Conservation (phyloP, 495 filamentous ascomycete genomes). For the Coniosporium apollinis region DNA sequence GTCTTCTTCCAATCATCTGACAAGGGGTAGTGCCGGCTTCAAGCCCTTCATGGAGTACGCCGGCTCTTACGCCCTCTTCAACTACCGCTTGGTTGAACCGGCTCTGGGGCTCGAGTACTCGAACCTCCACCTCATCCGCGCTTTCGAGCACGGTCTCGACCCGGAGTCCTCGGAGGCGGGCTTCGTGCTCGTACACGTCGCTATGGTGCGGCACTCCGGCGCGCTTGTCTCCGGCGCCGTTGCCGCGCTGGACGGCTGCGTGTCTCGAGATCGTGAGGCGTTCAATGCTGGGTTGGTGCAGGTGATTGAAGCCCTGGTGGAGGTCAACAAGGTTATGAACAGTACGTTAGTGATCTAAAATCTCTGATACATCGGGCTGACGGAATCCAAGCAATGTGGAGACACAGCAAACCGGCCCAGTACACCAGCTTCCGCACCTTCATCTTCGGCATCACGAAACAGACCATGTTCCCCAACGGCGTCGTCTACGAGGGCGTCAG, state of each 20-base stretch:
- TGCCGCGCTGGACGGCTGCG: slow-evolving; percentile 43
- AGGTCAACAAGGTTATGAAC: slow-evolving; percentile 67
- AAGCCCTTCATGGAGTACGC: slow-evolving; percentile 94
- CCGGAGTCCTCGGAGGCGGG: slow-evolving; percentile 79
- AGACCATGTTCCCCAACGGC: slow-evolving; percentile 81
- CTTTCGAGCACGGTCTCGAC: slow-evolving; percentile 75
- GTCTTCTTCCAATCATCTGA: not conserved
- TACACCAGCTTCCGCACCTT: slow-evolving; percentile 82
- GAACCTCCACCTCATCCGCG: slow-evolving; percentile 73
- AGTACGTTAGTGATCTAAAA: slow-evolving; percentile 27
- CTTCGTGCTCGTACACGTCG: slow-evolving; percentile 44
- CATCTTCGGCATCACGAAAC: slow-evolving; percentile 80
- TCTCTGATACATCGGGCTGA: not conserved
- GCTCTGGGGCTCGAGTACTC: slow-evolving; percentile 47
- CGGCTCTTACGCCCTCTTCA: slow-evolving; percentile 79
- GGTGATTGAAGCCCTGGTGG: slow-evolving; percentile 44
- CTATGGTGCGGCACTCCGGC: slow-evolving; percentile 56
- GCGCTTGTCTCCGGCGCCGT: slow-evolving; percentile 51
- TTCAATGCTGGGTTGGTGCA: slow-evolving; percentile 49
- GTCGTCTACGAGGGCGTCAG: slow-evolving; percentile 74
- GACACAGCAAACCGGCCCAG: slow-evolving; percentile 54
- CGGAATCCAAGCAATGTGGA: slow-evolving; percentile 55
- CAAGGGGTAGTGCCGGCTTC: slow-evolving; percentile 36
- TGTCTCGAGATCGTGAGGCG: slow-evolving; percentile 28
- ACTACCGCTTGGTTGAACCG: slow-evolving; percentile 58